These are phyloP conservation scores for Hypoxylon sp. DNA, from an alignment of 2,329 filamentous ascomycete genomes.

Conservation along the genomic window DNA sequence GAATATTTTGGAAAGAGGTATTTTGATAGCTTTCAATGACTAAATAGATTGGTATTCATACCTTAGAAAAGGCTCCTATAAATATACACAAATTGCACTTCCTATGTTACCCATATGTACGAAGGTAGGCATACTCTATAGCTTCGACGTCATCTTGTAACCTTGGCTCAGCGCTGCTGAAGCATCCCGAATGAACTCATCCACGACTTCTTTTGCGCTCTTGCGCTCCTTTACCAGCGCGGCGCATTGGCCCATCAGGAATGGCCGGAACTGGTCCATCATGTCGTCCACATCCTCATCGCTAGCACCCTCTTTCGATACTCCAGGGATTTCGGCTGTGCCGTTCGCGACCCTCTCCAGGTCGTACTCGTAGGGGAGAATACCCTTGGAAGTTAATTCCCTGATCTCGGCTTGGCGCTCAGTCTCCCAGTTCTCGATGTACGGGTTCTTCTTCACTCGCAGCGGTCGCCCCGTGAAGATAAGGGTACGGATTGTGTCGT, in stretches of 20 bases:
- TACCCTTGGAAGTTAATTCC: constrained; percentile 87
- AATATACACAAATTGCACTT: constrained; percentile 22
- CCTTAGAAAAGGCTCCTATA: background rate
- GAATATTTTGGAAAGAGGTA: background rate
- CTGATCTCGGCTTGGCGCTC: constrained; percentile 93
- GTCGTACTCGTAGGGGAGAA: constrained; percentile 94
- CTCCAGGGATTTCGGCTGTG: constrained; percentile 63
- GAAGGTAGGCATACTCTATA: constrained; percentile 63
- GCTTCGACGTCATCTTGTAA: constrained; percentile 77
- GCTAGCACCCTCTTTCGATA: constrained; percentile 74
- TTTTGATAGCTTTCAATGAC: background rate
- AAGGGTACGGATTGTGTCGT: constrained; percentile 96
- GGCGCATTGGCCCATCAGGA: constrained; percentile 90
- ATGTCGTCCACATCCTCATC: constrained; percentile 82
- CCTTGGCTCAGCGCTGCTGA: constrained; percentile 78
- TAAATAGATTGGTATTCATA: constrained; percentile 14
- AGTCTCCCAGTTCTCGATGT: constrained; percentile 96
- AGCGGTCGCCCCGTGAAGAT: constrained; percentile 98
- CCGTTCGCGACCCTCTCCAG: constrained; percentile 80
- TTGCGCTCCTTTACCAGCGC: constrained; percentile 95
- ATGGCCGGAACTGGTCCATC: constrained; percentile 77
- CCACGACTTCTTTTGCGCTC: constrained; percentile 89
- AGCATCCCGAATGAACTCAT: constrained; percentile 92
- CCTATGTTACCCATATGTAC: background rate
- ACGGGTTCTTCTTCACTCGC: constrained; percentile 92